Base-by-base conservation (phyloP, 495 filamentous ascomycete species). In the Podospora bellae-mahoneyi region DNA sequence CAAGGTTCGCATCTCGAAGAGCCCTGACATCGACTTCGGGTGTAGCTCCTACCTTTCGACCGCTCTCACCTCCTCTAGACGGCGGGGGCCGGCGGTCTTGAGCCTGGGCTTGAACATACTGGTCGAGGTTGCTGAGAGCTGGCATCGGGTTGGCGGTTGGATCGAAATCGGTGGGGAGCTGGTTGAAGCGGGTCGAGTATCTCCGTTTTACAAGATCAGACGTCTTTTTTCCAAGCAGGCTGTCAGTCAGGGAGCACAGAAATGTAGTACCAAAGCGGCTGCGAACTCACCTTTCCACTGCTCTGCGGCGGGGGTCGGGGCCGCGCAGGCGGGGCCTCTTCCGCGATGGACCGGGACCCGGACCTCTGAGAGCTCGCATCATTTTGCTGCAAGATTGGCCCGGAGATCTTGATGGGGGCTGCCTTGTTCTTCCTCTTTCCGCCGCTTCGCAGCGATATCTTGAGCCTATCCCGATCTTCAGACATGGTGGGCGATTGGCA, bases 181-280 rank as follows among this genome's bases (percentile, higher is more conserved):
- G 86, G 70, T 91, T 91, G 77, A 97, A 97, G 62, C 94, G 87
- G 32, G 93, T 93, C 19, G 95, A 98, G 78, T 97, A 98, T 65
- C 95, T 84, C 66, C 92, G 84, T 79, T 98, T 98, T 62, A 99
- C 96, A 61, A 98, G 82, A 78, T 99, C 96, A 23, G 92, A 89
- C 3, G 94, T 97, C 81, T 91, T 60, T 63, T 68, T 18, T 57
- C 27, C 28, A 23, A 55, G 7, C 2, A 30, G 13, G 27, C 58
- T 15, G 70, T 64, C 74, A 60, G 19, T 61, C 16, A 34, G 19
- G 59, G 15, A 54, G 34, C 39, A 30, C 26, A 58, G 19, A 44
- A 34, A 6, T 27, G 26, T 65, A 28, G 39, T 18, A 48, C 39
- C 39, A 48, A 48, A 48, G 39, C 15, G 39, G 39, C 39, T 48